phyloP scores from a whole-genome alignment of 2,329 filamentous ascomycete genomes.

The Pseudogymnoascus sp. region DNA sequence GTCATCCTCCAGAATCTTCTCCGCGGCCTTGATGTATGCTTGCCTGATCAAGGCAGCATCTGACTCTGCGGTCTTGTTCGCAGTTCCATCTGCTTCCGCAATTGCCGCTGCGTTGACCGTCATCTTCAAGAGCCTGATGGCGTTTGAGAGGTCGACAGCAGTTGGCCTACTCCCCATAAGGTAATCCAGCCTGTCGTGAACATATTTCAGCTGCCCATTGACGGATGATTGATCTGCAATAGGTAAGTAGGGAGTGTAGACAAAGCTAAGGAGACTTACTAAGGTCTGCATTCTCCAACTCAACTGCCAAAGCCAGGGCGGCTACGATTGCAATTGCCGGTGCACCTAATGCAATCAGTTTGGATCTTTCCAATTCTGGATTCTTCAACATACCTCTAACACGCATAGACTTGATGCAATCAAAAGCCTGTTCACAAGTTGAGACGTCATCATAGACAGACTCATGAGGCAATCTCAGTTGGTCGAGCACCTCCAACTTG shows the following conservation, averaged over 20 bases:
- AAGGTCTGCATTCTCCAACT: conserved; percentile 55
- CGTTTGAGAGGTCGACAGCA: conserved; percentile 89
- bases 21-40: conserved; percentile 71
- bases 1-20: conserved; percentile 81
- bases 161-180: conserved; percentile 85
- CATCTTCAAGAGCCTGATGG: conserved; percentile 69
- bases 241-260: background rate
- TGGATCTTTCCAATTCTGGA: background rate
- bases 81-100: conserved; percentile 24
- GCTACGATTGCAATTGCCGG: conserved; percentile 98
- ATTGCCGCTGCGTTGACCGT: conserved; percentile 47
- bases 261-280: conserved; percentile 28
- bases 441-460: conserved; percentile 69
- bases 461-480: conserved; percentile 74
- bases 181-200: conserved; percentile 73
- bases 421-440: conserved; percentile 68
- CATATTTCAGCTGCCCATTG: conserved; percentile 59
- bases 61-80: conserved; percentile 25
- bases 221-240: conserved; percentile 20
- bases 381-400: conserved; percentile 46
- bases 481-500: conserved; percentile 69
- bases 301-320: conserved; percentile 77
- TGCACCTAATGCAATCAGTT: conserved; percentile 47
- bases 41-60: conserved; percentile 50
- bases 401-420: conserved; percentile 74